Conservation (phyloP, 306 rosid species). For the Comarum palustre region DNA sequence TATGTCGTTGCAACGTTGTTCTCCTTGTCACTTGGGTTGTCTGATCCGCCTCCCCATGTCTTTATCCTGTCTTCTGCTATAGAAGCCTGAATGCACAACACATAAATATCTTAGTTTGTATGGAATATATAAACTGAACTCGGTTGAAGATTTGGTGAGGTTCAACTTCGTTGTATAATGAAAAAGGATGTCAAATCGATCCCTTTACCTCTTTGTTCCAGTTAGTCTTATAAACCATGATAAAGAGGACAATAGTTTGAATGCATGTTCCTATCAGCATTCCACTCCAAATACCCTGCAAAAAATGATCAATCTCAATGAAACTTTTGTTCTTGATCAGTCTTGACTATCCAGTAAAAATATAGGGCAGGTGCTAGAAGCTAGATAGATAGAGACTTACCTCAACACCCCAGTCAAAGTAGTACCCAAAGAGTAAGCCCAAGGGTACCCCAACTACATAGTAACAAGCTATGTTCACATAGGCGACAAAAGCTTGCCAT, state of each 20-base stretch:
- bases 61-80: constrained; percentile 49
- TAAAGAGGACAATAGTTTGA: constrained; percentile 58
- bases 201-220: constrained; percentile 67
- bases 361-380: not conserved
- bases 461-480: constrained; percentile 70
- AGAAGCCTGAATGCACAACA: constrained; percentile 35
- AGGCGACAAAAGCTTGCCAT: constrained; percentile 78
- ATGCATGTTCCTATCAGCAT: constrained; percentile 63
- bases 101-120: not conserved
- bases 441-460: constrained; percentile 74
- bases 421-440: constrained; percentile 60
- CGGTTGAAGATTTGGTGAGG: not conserved
- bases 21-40: not conserved
- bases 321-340: not conserved
- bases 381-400: constrained; percentile 28
- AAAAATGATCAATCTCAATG: not conserved
- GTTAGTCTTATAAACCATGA: constrained; percentile 61
- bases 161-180: not conserved
- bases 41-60: constrained; percentile 42
- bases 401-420: constrained; percentile 45
- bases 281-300: constrained; percentile 80
- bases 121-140: not conserved
- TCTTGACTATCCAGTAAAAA: not conserved
- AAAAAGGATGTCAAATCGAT: not conserved
- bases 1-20: not conserved